Percentiles rank a stretch among this genome's conserved stretches.
These are phyloP conservation scores for Amanita rubescens DNA, from an alignment of 768 basidiomycete genomes.

Conservation along the genomic window DNA sequence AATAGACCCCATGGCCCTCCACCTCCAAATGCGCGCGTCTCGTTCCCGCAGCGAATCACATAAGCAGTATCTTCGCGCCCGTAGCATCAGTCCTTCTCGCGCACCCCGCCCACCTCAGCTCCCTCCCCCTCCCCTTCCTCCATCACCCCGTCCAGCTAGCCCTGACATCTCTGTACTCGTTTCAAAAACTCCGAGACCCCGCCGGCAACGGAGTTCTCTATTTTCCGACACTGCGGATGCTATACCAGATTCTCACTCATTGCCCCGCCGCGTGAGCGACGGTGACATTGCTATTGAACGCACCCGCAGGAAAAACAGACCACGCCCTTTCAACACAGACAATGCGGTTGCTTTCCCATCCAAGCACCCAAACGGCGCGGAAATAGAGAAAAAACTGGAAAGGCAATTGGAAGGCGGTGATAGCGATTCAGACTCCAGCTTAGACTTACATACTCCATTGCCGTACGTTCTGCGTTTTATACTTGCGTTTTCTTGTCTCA, in stretches of 20 bases:
- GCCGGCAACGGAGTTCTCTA: constrained; percentile 8
- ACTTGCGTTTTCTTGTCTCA: constrained; percentile 2
- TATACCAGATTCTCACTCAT: neutral
- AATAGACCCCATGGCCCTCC: constrained; percentile 22
- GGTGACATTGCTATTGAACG: constrained; percentile 1
- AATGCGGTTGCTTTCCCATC: neutral
- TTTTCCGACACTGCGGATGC: neutral
- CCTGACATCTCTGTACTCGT: constrained; percentile 36
- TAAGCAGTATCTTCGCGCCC: constrained; percentile 14
- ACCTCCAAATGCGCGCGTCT: constrained; percentile 14
- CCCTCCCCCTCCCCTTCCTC: neutral
- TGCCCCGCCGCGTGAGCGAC: constrained; percentile 10
- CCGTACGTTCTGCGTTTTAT: constrained; percentile 40
- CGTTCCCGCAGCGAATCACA: constrained; percentile 21
- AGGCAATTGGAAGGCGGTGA: constrained; percentile 21
- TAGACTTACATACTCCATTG: constrained; percentile 62
- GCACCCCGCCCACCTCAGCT: neutral
- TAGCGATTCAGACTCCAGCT: constrained; percentile 52
- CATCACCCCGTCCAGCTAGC: constrained; percentile 14
- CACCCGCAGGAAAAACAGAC: neutral
- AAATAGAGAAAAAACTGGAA: constrained; percentile 11
- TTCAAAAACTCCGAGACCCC: constrained; percentile 29
- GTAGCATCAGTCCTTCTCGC: constrained; percentile 2
- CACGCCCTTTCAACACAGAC: neutral
- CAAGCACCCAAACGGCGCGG: neutral